phyloP scores from a whole-genome alignment of 2,329 filamentous ascomycete species.

The Botrytis byssoidea region DNA sequence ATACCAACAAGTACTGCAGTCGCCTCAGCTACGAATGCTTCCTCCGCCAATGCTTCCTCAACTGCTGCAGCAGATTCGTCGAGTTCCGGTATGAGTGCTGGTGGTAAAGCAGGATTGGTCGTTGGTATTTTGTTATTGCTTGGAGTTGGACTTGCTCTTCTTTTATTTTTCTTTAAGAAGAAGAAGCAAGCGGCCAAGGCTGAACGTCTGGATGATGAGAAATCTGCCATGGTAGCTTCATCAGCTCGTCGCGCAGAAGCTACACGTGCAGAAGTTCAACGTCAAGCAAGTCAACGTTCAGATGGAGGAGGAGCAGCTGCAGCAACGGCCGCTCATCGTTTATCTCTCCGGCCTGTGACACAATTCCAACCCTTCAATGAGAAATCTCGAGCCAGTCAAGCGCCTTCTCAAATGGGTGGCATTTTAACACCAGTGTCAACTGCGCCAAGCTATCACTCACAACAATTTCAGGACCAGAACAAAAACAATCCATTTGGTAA shows the following conservation, averaged over 20 bases:
- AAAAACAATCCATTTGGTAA: slow-evolving; percentile 70
- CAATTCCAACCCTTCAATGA: slow-evolving; percentile 71
- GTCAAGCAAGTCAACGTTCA: slow-evolving; percentile 17
- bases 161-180: slow-evolving; percentile 68
- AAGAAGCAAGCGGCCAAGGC: slow-evolving; percentile 65
- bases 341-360: slow-evolving; percentile 80
- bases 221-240: slow-evolving; percentile 38
- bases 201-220: slow-evolving; percentile 62
- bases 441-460: not conserved
- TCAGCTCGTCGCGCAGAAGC: slow-evolving; percentile 34
- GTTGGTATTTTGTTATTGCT: slow-evolving; percentile 75
- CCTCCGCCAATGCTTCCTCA: slow-evolving; percentile 18
- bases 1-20: not conserved
- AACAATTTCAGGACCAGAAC: slow-evolving; percentile 45
- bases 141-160: slow-evolving; percentile 61
- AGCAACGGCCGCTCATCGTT: slow-evolving; percentile 66
- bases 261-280: slow-evolving; percentile 25
- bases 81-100: slow-evolving; percentile 41
- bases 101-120: slow-evolving; percentile 72
- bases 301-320: slow-evolving; percentile 35
- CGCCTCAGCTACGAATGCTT: slow-evolving; percentile 18
- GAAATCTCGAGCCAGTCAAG: not conserved
- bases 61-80: slow-evolving; percentile 20
- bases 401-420: not conserved
- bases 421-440: slow-evolving; percentile 1